Evolutionary conservation across 2,329 filamentous ascomycete species (phyloP).

Genomic region (Sporothrix curviconia): DNA sequence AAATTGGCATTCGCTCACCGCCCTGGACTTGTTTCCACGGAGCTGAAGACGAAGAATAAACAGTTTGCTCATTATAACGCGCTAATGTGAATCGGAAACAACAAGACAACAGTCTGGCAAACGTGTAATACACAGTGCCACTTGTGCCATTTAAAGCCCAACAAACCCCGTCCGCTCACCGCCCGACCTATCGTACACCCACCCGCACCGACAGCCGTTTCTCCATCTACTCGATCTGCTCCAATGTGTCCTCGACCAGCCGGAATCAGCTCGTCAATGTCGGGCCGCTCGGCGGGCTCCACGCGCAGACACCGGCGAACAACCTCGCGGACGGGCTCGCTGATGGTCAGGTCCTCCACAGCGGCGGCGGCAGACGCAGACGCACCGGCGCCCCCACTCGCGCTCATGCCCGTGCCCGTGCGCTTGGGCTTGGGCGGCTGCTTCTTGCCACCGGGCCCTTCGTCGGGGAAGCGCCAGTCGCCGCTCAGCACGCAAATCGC

Average conservation of each 20-base stretch:
- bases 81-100: neutral
- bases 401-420: slow-evolving; percentile 24
- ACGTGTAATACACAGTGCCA: too few species aligned
- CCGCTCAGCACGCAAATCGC: slow-evolving; percentile 89
- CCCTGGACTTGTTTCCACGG: too few species aligned
- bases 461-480: slow-evolving; percentile 95
- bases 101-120: neutral
- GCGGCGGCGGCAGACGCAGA: slow-evolving; percentile 24
- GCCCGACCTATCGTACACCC: slow-evolving; percentile 9
- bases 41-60: neutral
- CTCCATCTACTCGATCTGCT: slow-evolving; percentile 50
- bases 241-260: slow-evolving; percentile 68
- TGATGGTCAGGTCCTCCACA: slow-evolving; percentile 52
- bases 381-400: slow-evolving; percentile 23
- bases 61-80: slow-evolving; percentile 3
- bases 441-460: slow-evolving; percentile 52
- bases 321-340: slow-evolving; percentile 76
- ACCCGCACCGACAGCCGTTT: too few species aligned
- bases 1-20: too few species aligned
- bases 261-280: slow-evolving; percentile 76
- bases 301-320: slow-evolving; percentile 81
- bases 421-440: slow-evolving; percentile 27
- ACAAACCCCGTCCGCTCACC: neutral
- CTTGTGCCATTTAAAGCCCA: too few species aligned
- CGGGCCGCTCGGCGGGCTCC: slow-evolving; percentile 80